Evolutionary conservation across 495 filamentous ascomycete genomes (phyloP).

Genomic region (Penicillium maclennaniae): DNA sequence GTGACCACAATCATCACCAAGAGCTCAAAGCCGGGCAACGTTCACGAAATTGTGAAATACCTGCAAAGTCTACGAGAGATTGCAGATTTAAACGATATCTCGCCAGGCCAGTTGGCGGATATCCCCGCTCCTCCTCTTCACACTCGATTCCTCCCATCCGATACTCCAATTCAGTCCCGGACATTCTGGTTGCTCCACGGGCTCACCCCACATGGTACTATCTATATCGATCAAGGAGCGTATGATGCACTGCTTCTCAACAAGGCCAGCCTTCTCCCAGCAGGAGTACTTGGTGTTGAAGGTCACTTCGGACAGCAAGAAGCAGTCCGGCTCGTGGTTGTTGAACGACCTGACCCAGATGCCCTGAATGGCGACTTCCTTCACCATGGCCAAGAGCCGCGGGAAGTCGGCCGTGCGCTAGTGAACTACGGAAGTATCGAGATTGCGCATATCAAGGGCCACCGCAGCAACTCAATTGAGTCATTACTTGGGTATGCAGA

Average conservation of each 20-base stretch:
- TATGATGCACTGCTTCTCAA: slow-evolving; percentile 64
- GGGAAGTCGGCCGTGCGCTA: slow-evolving; percentile 86
- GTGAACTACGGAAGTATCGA: slow-evolving; percentile 90
- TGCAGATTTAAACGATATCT: not conserved
- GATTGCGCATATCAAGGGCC: slow-evolving; percentile 77
- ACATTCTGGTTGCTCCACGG: slow-evolving; percentile 97
- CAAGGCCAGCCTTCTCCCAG: slow-evolving; percentile 88
- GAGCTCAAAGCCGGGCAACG: slow-evolving; percentile 89
- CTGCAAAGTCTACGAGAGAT: slow-evolving; percentile 55
- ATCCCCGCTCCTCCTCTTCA: slow-evolving; percentile 60
- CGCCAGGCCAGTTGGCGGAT: not conserved
- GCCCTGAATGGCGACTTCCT: slow-evolving; percentile 42
- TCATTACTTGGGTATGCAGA: slow-evolving; percentile 83
- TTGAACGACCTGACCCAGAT: slow-evolving; percentile 47
- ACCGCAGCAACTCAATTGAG: slow-evolving; percentile 75
- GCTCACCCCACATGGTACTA: slow-evolving; percentile 81
- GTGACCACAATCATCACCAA: slow-evolving; percentile 94
- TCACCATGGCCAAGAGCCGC: slow-evolving; percentile 45
- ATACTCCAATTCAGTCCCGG: slow-evolving; percentile 80
- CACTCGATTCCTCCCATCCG: slow-evolving; percentile 88
- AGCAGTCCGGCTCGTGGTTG: slow-evolving; percentile 78
- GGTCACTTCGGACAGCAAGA: slow-evolving; percentile 89
- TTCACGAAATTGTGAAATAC: slow-evolving; percentile 79
- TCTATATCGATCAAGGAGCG: slow-evolving; percentile 90
- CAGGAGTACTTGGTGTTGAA: slow-evolving; percentile 83